phyloP scores from a whole-genome alignment of 1,284 basidiomycete genomes.

The Phylloporus sp. region DNA sequence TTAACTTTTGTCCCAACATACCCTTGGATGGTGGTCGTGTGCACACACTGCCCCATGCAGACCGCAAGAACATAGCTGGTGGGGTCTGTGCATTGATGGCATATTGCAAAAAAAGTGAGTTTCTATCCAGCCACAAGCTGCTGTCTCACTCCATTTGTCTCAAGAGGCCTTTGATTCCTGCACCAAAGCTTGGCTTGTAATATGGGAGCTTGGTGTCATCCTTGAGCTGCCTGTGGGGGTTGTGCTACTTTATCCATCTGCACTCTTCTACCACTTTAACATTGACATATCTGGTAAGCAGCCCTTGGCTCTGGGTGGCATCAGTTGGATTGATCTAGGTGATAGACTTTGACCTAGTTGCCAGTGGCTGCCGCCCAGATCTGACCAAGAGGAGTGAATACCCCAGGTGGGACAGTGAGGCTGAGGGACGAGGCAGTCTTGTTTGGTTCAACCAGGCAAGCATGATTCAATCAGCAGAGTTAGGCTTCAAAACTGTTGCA shows the following conservation, averaged over 20 bases:
- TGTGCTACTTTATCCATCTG: background rate
- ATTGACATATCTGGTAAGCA: background rate
- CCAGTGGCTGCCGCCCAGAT: background rate
- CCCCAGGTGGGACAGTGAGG: background rate
- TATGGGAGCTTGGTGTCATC: background rate
- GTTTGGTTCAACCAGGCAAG: constrained; percentile 1
- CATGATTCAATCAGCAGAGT: background rate
- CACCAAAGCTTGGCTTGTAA: background rate
- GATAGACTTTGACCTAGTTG: background rate
- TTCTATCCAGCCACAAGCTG: no score
- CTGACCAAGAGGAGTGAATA: background rate
- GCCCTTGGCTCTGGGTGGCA: no score
- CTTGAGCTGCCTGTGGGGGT: background rate
- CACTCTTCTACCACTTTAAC: background rate
- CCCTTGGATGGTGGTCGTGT: background rate
- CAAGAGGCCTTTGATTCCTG: background rate
- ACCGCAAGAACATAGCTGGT: background rate
- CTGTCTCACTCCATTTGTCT: no score
- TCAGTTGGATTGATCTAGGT: background rate
- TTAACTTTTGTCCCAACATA: constrained; percentile 2
- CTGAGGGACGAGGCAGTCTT: background rate
- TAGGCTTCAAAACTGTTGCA: background rate
- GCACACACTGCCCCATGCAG: background rate
- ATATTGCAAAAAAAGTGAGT: no score
- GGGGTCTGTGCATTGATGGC: background rate